phyloP scores from a whole-genome alignment of 2,329 filamentous ascomycete genomes.

The Diaporthe sp. region DNA sequence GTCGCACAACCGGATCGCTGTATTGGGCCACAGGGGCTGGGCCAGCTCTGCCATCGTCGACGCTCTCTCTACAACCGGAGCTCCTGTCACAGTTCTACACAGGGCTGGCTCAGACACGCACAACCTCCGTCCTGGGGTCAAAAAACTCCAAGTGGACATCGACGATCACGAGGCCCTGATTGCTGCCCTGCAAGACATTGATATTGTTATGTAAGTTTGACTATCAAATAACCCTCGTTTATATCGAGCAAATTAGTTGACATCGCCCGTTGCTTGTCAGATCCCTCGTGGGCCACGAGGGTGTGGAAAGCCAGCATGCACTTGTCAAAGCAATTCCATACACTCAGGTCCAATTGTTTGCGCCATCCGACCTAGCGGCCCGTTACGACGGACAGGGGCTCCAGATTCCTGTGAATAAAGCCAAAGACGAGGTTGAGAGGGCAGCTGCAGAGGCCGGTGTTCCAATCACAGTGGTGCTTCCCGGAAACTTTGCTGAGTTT shows the following conservation, averaged over 20 bases:
- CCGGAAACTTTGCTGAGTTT: not conserved
- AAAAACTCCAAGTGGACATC: not conserved
- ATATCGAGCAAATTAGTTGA: not conserved
- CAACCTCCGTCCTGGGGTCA: not conserved
- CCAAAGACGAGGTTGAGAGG: constrained; percentile 6
- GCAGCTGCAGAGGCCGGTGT: not conserved
- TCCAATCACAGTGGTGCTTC: not conserved
- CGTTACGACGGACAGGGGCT: constrained; percentile 6
- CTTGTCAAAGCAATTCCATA: not conserved
- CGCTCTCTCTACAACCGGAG: not conserved
- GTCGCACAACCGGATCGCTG: not conserved
- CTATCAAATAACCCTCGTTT: not conserved
- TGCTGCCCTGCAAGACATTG: not conserved
- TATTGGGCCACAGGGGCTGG: constrained; percentile 11
- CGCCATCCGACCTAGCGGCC: not conserved
- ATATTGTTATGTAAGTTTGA: not conserved
- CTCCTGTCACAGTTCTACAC: not conserved
- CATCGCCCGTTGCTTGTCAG: not conserved
- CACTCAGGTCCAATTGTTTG: not conserved
- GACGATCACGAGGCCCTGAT: not conserved
- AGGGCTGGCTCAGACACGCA: not conserved
- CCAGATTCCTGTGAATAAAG: not conserved
- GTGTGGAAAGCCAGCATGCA: not conserved
- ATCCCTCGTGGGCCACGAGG: constrained; percentile 11
- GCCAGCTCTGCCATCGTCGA: not conserved